Conservation (phyloP, 805 yeast genomes). For the Wickerhamiella hasegawae region DNA sequence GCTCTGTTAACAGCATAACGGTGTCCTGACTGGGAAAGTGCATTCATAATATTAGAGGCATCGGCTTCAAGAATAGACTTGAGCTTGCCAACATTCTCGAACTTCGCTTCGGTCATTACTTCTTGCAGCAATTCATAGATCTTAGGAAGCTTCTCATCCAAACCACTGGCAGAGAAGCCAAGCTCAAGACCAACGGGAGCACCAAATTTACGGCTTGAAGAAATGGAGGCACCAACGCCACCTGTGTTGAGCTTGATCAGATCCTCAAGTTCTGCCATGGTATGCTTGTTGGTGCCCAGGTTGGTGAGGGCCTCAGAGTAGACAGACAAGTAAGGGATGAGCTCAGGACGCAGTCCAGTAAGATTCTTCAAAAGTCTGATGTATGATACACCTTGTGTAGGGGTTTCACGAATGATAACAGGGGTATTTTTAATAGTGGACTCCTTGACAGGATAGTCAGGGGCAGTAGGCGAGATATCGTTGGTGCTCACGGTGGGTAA, state of each 20-base stretch:
- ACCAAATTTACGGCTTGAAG: conserved; percentile 8
- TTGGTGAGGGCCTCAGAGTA: conserved; percentile 69
- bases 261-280: conserved; percentile 73
- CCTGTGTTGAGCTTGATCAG: conserved; percentile 73
- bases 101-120: conserved; percentile 52
- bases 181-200: conserved; percentile 9
- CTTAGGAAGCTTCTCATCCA: conserved; percentile 44
- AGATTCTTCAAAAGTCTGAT: conserved; percentile 51
- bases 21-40: conserved; percentile 80
- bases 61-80: conserved; percentile 54
- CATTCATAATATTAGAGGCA: conserved; percentile 62
- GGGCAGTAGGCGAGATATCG: conserved; percentile 55
- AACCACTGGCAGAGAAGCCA: conserved; percentile 12
- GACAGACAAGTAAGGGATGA: conserved; percentile 57
- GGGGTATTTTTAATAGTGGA: conserved; percentile 3
- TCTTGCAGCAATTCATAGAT: conserved; percentile 55
- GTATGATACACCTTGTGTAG: conserved; percentile 51
- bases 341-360: conserved; percentile 38
- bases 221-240: conserved; percentile 46
- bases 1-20: conserved; percentile 59
- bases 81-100: conserved; percentile 49
- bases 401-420: conserved; percentile 21
- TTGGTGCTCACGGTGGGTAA: conserved; percentile 60
- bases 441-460: conserved; percentile 19
- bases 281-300: conserved; percentile 59